Conservation (phyloP, 306 rosid species). For the Quercus glauca region DNA sequence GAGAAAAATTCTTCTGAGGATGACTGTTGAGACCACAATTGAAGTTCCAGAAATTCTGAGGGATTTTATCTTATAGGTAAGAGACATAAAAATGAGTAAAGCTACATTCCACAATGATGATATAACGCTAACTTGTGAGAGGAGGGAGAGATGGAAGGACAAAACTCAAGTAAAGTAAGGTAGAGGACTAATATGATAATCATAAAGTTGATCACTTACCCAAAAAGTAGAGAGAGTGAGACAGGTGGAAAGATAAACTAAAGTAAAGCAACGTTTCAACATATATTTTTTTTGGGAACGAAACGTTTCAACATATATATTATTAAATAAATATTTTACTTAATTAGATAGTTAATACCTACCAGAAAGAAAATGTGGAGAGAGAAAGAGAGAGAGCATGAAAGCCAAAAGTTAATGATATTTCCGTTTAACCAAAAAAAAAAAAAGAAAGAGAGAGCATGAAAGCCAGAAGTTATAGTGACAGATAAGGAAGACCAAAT, state of each 20-base stretch:
- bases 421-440: not conserved
- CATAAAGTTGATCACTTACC: too few relatives aligned
- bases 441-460: slow-evolving; percentile 3
- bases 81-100: slow-evolving; percentile 34
- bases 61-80: slow-evolving; percentile 30
- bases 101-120: slow-evolving; percentile 36
- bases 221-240: not conserved
- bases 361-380: not conserved
- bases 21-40: slow-evolving; percentile 14
- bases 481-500: slow-evolving; percentile 37
- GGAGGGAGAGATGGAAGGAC: slow-evolving; percentile 24
- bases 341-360: not conserved
- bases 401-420: too few relatives aligned
- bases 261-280: slow-evolving; percentile 21
- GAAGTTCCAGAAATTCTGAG: slow-evolving; percentile 39
- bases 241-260: slow-evolving; percentile 25
- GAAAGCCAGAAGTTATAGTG: slow-evolving; percentile 23
- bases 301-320: not conserved
- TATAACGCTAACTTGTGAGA: slow-evolving; percentile 20
- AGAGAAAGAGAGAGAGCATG: slow-evolving; percentile 1
- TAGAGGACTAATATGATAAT: not conserved
- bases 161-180: slow-evolving; percentile 32
- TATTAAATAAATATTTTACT: not conserved
- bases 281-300: not conserved
- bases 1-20: slow-evolving; percentile 19